These are phyloP conservation scores for Lecanosticta acicola DNA, from an alignment of 2,329 filamentous ascomycete genomes.

Conservation along the genomic window DNA sequence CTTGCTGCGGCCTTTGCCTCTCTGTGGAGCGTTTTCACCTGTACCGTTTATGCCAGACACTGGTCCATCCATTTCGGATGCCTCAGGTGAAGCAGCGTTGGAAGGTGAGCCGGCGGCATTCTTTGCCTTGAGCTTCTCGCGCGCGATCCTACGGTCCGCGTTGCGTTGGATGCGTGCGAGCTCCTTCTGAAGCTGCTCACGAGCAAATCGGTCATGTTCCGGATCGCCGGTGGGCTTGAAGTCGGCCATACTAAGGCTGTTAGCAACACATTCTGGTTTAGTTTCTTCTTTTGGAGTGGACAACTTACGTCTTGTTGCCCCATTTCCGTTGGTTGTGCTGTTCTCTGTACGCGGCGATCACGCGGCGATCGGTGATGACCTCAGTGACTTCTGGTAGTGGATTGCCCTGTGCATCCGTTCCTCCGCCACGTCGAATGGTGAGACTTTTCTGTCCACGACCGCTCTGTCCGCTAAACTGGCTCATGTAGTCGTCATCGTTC, in stretches of 20 bases:
- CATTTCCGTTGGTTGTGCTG: constrained; percentile 61
- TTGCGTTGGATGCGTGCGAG: constrained; percentile 82
- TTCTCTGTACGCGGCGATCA: constrained; percentile 81
- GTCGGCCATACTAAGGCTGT: constrained; percentile 53
- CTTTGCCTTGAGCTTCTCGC: constrained; percentile 73
- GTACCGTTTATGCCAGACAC: constrained; percentile 14
- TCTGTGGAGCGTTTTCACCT: constrained; percentile 22
- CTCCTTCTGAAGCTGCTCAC: constrained; percentile 62
- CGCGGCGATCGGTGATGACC: constrained; percentile 59
- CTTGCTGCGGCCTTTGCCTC: constrained; percentile 49
- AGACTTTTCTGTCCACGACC: constrained; percentile 55
- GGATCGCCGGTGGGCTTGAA: constrained; percentile 60
- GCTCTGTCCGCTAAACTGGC: constrained; percentile 46
- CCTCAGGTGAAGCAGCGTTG: constrained; percentile 40
- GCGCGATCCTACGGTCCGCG: constrained; percentile 79
- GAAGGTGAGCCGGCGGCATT: constrained; percentile 44
- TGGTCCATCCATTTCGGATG: constrained; percentile 43
- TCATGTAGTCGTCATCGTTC: constrained; percentile 70
- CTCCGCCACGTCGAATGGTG: constrained; percentile 63
- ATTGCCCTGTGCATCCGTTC: constrained; percentile 59
- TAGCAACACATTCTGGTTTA: constrained; percentile 5
- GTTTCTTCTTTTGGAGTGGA: neutral
- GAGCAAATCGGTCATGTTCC: constrained; percentile 56
- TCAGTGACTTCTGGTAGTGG: constrained; percentile 20
- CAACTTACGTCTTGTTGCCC: constrained; percentile 30